Conservation (phyloP, 495 filamentous ascomycete genomes). For the Daldinia concentrica region DNA sequence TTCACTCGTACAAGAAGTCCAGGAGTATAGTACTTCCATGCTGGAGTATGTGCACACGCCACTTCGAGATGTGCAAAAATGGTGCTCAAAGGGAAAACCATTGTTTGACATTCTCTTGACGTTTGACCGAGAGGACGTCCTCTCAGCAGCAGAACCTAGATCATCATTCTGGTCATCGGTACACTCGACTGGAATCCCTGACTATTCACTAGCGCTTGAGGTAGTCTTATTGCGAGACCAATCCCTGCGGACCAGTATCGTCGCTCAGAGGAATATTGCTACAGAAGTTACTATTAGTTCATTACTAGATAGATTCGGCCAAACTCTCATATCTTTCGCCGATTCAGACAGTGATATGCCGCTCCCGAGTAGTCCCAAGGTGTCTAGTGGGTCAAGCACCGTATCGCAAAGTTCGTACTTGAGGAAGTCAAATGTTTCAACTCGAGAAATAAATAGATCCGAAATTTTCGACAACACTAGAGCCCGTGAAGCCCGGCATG, state of each 20-base stretch:
- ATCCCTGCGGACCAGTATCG: constrained; percentile 62
- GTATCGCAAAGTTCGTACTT: background rate
- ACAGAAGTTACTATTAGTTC: constrained; percentile 41
- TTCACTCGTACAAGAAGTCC: constrained; percentile 62
- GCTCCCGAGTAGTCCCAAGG: background rate
- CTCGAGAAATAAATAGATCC: background rate
- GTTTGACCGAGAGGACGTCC: constrained; percentile 67
- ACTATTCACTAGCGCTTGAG: constrained; percentile 82
- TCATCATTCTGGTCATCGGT: constrained; percentile 64
- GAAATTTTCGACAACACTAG: constrained; percentile 64
- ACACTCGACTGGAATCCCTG: constrained; percentile 59
- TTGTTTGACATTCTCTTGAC: constrained; percentile 89
- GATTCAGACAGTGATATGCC: constrained; percentile 17
- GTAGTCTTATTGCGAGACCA: constrained; percentile 60
- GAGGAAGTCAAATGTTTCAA: background rate
- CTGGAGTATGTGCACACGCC: constrained; percentile 76
- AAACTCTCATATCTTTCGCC: constrained; percentile 42
- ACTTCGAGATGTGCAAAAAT: constrained; percentile 76
- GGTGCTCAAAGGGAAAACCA: constrained; percentile 65
- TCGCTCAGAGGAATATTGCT: constrained; percentile 57
- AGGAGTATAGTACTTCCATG: constrained; percentile 67
- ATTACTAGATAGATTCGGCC: constrained; percentile 56
- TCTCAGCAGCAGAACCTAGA: constrained; percentile 30
- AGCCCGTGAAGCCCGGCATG: constrained; percentile 60
- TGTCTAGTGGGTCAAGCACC: background rate